phyloP scores from a whole-genome alignment of 177 flowering plant species.

The Telopea speciosissima region DNA sequence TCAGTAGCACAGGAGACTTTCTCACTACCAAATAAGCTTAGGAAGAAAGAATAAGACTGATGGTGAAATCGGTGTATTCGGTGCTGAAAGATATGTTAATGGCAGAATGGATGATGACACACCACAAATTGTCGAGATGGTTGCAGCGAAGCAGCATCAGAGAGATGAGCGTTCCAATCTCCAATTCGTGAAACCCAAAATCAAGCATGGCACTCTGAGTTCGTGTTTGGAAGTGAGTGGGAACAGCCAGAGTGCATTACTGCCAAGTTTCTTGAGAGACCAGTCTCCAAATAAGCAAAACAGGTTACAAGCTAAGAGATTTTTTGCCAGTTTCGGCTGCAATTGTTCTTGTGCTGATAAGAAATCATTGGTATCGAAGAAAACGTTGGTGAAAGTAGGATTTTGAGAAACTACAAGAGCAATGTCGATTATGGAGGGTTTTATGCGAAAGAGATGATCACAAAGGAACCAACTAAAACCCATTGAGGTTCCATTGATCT shows the following conservation, averaged over 20 bases:
- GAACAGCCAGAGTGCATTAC: constrained; percentile 53
- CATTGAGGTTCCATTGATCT: constrained; percentile 1
- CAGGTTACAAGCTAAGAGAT: constrained; percentile 26
- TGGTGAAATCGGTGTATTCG: constrained; percentile 56
- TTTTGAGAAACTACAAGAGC: constrained; percentile 2
- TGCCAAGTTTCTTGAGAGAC: constrained; percentile 22
- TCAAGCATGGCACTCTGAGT: constrained; percentile 36
- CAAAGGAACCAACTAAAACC: constrained; percentile 9
- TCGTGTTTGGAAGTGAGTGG: constrained; percentile 49
- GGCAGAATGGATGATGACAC: constrained; percentile 31
- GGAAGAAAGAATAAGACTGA: constrained; percentile 25
- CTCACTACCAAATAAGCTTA: constrained; percentile 7
- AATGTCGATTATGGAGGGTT: constrained; percentile 3
- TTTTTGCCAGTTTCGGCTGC: constrained; percentile 39
- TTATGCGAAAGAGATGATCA: constrained; percentile 2
- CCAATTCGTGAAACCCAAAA: constrained; percentile 14
- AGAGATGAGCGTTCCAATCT: constrained; percentile 10
- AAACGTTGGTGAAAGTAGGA: constrained; percentile 8
- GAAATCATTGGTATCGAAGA: constrained; percentile 32
- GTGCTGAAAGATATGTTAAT: constrained; percentile 66
- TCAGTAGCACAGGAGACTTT: constrained; percentile 23
- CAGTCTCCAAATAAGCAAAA: constrained; percentile 14
- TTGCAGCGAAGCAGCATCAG: constrained; percentile 8
- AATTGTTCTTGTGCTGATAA: constrained; percentile 49
- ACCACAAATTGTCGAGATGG: constrained; percentile 3